Evolutionary conservation across 2,329 filamentous ascomycete species (phyloP), one percentile per base, ranked within the genome.

Genomic region (Cadophora sp.): DNA sequence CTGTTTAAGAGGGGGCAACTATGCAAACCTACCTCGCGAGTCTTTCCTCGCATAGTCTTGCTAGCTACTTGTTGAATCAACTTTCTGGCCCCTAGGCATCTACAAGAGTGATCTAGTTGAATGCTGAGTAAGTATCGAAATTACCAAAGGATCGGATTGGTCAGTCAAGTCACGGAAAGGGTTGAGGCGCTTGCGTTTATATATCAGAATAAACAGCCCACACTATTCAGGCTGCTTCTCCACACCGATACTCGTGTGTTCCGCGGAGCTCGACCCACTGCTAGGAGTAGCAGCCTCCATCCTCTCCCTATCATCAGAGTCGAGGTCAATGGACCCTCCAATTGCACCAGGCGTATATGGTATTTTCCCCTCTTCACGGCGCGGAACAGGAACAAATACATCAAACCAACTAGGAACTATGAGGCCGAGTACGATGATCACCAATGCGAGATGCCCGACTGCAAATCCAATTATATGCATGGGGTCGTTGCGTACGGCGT

Each of bases 361-460:
- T 50, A 62, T 50, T 43, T 31, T 62, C 7, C 59, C 59, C 46
- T 62, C 59, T 4, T n/a, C 16, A 5, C 59, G 59, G 7, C 59
- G 59, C 46, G 48, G 24, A 19, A 62, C 29, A 48, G 59, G 59
- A 24, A 62, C 40, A 51, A 62, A 62, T 6, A 62, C 2, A 31
- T 62, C 59, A 26, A 62, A 62, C 59, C 59, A 62, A 31, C 59
- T 48, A 22, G 59, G 40, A 34, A 51, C 59, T 2, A 62, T 51
- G 24, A 50, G 12, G 22, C 59, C 59, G 9, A 62, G 19, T 12
- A 16, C 59, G n/a, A 62, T 34, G 24, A 62, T 62, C 14, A 62
- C 46, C 19, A 62, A 62, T 48, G 26, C 40, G 26, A 62, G 11
- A 50, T 62, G 59, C 24, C 40, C 59, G 14, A 62, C 40, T 12